These are phyloP conservation scores for Fraxinus baroniana DNA, from an alignment of 305 asterid genomes.

Conservation along the genomic window DNA sequence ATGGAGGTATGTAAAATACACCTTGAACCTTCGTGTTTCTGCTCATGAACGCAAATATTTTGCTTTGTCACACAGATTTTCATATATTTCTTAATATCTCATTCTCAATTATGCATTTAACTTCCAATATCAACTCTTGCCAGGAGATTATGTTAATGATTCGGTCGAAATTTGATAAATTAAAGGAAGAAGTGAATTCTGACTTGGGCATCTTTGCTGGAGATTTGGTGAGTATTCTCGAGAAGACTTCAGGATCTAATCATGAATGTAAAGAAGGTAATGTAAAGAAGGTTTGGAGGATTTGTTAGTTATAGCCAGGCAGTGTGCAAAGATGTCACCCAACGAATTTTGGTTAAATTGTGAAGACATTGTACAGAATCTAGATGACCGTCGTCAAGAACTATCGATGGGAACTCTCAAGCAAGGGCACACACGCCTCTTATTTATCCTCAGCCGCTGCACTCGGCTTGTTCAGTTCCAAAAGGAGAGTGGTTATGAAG, in stretches of 20 bases:
- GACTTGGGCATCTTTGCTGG: constrained; percentile 93
- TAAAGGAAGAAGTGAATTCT: constrained; percentile 81
- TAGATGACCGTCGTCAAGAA: constrained; percentile 96
- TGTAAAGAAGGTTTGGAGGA: constrained; percentile 77
- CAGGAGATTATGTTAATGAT: constrained; percentile 89
- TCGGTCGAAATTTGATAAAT: constrained; percentile 73
- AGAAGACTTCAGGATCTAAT: constrained; percentile 63
- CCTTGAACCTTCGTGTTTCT: constrained; percentile 37
- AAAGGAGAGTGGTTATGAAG: constrained; percentile 90
- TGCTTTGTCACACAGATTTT: constrained; percentile 13
- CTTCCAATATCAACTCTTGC: constrained; percentile 19
- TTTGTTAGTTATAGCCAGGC: constrained; percentile 73
- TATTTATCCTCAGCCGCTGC: constrained; percentile 93
- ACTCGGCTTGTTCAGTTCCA: constrained; percentile 92
- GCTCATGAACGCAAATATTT: constrained; percentile 27
- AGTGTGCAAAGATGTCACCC: constrained; percentile 82
- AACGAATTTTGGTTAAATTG: constrained; percentile 86
- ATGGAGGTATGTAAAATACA: constrained; percentile 71
- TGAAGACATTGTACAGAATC: constrained; percentile 85
- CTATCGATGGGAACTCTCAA: constrained; percentile 69
- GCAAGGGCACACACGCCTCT: constrained; percentile 88
- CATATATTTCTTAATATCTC: constrained; percentile 13
- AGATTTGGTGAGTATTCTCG: constrained; percentile 79
- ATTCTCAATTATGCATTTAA: constrained; percentile 15
- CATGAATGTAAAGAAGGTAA: constrained; percentile 66